These are phyloP conservation scores for Phytophthora tubulina DNA, from an alignment of 352 stramenopile genomes.

Conservation along the genomic window DNA sequence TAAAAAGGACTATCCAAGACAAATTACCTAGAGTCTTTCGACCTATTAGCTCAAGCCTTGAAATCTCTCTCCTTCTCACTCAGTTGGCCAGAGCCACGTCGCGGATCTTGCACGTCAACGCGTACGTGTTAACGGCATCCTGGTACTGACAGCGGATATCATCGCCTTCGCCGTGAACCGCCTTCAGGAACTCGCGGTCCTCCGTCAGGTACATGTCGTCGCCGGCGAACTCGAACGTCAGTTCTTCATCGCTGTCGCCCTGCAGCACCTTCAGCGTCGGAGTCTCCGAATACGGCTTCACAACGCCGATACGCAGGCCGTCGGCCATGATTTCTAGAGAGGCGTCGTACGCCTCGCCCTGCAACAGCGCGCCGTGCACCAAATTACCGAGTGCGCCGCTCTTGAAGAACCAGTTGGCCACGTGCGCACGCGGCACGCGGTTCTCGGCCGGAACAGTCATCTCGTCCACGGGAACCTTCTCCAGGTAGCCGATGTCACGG, in stretches of 20 bases:
- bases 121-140: constrained; percentile 50
- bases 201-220: constrained; percentile 58
- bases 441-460: constrained; percentile 33
- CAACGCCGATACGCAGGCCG: constrained; percentile 45
- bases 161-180: constrained; percentile 33
- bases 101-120: constrained; percentile 55
- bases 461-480: constrained; percentile 49
- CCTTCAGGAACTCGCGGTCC: constrained; percentile 48
- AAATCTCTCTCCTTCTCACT: too few relatives aligned
- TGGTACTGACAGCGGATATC: constrained; percentile 45
- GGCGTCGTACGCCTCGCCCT: constrained; percentile 45
- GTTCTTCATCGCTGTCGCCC: constrained; percentile 41
- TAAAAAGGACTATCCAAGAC: too few relatives aligned
- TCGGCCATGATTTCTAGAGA: constrained; percentile 51
- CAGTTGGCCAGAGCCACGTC: constrained; percentile 45
- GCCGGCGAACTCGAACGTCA: constrained; percentile 44
- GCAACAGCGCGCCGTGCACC: constrained; percentile 47
- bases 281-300: constrained; percentile 52
- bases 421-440: constrained; percentile 45
- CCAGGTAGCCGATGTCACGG: constrained; percentile 41
- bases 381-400: constrained; percentile 45
- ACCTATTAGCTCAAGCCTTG: too few relatives aligned
- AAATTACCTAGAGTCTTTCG: too few relatives aligned
- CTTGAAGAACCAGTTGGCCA: constrained; percentile 51
- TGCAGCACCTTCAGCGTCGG: constrained; percentile 45